phyloP scores from a whole-genome alignment of 768 basidiomycete species.

The Amanita rimosa region DNA sequence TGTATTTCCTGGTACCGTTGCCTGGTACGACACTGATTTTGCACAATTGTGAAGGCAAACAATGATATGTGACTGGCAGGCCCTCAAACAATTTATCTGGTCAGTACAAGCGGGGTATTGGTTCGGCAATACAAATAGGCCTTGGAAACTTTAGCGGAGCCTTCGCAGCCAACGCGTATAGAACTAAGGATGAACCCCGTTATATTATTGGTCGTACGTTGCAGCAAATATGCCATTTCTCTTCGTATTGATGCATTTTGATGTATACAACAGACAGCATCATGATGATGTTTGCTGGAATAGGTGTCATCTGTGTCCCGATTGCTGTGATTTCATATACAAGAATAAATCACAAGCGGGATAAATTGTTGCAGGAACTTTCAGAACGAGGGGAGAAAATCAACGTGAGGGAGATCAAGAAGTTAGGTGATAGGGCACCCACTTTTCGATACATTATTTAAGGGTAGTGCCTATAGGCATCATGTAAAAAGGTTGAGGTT shows the following conservation, averaged over 20 bases:
- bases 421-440: slow-evolving; percentile 50
- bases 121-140: slow-evolving; percentile 58
- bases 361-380: slow-evolving; percentile 20
- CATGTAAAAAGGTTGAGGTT: no score
- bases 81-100: slow-evolving; percentile 55
- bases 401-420: slow-evolving; percentile 22
- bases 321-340: slow-evolving; percentile 37
- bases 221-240: slow-evolving; percentile 18
- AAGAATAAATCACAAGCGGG: slow-evolving; percentile 45
- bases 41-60: neutral
- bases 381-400: slow-evolving; percentile 23
- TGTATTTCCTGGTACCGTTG: slow-evolving; percentile 44
- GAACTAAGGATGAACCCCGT: slow-evolving; percentile 44
- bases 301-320: slow-evolving; percentile 45
- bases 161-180: slow-evolving; percentile 54
- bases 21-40: slow-evolving; percentile 34
- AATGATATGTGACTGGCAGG: slow-evolving; percentile 25
- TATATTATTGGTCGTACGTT: slow-evolving; percentile 53
- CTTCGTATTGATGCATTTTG: slow-evolving; percentile 27
- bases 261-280: neutral
- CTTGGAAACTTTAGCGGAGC: slow-evolving; percentile 59
- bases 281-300: slow-evolving; percentile 19
- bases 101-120: slow-evolving; percentile 60
- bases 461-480: neutral
- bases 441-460: slow-evolving; percentile 47